Evolutionary conservation across 1,284 basidiomycete species (phyloP).

Genomic region (Apiotrichum gracile): DNA sequence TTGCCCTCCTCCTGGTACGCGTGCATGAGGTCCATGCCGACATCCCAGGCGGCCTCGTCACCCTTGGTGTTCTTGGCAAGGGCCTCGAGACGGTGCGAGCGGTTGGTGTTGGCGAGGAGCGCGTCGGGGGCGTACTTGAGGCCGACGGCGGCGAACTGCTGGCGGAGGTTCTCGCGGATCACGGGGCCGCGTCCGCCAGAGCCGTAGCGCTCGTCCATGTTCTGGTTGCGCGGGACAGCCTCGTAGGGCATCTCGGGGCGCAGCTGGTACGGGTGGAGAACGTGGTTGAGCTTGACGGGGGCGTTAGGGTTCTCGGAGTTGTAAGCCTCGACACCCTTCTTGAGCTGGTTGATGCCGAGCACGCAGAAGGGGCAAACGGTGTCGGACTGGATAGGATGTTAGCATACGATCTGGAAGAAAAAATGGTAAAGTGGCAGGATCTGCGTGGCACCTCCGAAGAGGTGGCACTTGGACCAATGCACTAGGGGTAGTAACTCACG

Average conservation of each 20-base stretch:
- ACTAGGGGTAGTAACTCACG: conserved; percentile 7
- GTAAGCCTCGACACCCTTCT: conserved; percentile 14
- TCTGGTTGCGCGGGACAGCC: conserved; percentile 24
- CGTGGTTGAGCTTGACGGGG: conserved; percentile 21
- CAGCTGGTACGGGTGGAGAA: conserved; percentile 43
- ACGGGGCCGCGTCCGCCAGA: conserved; percentile 21
- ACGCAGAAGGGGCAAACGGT: conserved; percentile 37
- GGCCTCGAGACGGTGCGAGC: conserved; percentile 46
- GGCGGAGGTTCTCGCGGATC: conserved; percentile 29
- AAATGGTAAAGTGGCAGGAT: too few relatives aligned
- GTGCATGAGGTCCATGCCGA: conserved; percentile 36
- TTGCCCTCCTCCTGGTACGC: conserved; percentile 45
- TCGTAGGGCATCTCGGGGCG: conserved; percentile 22
- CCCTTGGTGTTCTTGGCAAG: conserved; percentile 29
- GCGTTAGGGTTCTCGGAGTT: conserved; percentile 12
- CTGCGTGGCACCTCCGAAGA: too few relatives aligned
- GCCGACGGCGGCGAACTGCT: conserved; percentile 37
- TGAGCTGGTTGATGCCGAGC: conserved; percentile 31
- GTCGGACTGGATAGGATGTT: conserved; percentile 20
- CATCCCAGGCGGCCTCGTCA: conserved; percentile 35
- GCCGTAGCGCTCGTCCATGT: too few relatives aligned
- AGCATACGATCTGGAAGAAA: too few relatives aligned
- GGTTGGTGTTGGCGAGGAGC: conserved; percentile 35
- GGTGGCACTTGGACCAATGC: too few relatives aligned
- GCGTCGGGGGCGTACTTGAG: conserved; percentile 10